Conservation (phyloP, 192 early-diverging fungal species). For the Ambispora gerdemannii region DNA sequence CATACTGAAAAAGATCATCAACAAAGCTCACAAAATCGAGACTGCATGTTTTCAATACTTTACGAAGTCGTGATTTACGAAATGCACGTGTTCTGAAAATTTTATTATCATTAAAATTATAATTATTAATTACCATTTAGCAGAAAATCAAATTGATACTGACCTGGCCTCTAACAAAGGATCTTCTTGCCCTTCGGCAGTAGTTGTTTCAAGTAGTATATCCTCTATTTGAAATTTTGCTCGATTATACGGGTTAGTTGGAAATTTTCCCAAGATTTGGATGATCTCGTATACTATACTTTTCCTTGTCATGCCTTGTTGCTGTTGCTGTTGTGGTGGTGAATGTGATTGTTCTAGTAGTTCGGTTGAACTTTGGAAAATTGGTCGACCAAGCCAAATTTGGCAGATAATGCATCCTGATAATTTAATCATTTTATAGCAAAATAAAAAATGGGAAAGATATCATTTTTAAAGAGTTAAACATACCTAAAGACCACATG, state of each 20-base stretch:
- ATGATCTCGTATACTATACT: slow-evolving; percentile 7
- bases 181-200: neutral
- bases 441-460: neutral
- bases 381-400: slow-evolving; percentile 18
- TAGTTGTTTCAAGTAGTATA: neutral
- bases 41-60: neutral
- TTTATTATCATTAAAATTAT: neutral
- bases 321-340: too few species aligned
- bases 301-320: too few species aligned
- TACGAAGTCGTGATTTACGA: neutral
- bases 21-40: slow-evolving; percentile 16
- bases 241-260: neutral
- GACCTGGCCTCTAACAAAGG: neutral
- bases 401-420: slow-evolving; percentile 19
- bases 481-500: slow-evolving; percentile 20
- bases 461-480: neutral
- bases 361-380: slow-evolving; percentile 13
- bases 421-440: neutral
- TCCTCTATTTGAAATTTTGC: slow-evolving; percentile 8
- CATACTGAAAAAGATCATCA: slow-evolving; percentile 12
- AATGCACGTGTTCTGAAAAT: neutral
- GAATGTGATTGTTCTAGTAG: too few species aligned
- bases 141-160: neutral
- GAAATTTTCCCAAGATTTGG: neutral
- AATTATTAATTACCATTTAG: neutral